Percentiles rank a stretch among this genome's conserved stretches.
Conservation (phyloP, 2,329 filamentous ascomycete genomes). For the Scedosporium dehoogii region DNA sequence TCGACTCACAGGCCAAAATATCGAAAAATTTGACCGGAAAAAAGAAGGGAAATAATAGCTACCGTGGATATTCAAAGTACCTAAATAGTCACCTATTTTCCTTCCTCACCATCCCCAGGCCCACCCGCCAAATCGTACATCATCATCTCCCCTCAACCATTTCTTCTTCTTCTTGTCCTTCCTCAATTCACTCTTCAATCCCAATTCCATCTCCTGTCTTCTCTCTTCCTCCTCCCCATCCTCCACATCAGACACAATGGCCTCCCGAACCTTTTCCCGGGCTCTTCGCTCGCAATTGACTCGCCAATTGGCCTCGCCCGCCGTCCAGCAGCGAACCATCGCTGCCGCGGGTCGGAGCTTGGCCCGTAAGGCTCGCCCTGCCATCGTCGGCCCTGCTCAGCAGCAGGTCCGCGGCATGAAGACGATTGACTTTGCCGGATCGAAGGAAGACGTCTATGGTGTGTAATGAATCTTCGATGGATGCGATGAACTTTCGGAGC, state of each 20-base stretch:
- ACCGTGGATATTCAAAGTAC: background rate
- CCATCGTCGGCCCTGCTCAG: constrained; percentile 43
- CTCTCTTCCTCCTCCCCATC: constrained; percentile 21
- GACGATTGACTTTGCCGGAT: constrained; percentile 97
- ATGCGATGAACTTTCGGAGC: background rate
- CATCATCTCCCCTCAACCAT: constrained; percentile 4
- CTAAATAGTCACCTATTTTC: constrained; percentile 8
- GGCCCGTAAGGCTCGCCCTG: constrained; percentile 42
- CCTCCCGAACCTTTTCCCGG: constrained; percentile 64
- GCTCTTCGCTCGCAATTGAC: constrained; percentile 53
- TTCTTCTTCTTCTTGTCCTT: constrained; percentile 9
- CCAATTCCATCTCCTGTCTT: constrained; percentile 16
- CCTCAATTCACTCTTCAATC: constrained; percentile 12
- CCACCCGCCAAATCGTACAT: background rate
- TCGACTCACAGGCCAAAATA: background rate
- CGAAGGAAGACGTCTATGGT: constrained; percentile 93
- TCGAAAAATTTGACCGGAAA: background rate
- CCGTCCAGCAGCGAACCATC: constrained; percentile 53
- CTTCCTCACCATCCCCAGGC: constrained; percentile 2
- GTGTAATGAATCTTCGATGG: constrained; percentile 20
- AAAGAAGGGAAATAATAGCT: background rate
- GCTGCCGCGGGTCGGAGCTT: constrained; percentile 45
- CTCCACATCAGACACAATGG: constrained; percentile 43
- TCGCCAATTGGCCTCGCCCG: constrained; percentile 53
- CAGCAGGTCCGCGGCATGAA: constrained; percentile 85